These are phyloP conservation scores for Aspergillus chevalieri DNA, from an alignment of 2,329 filamentous ascomycete species.

Conservation along the genomic window DNA sequence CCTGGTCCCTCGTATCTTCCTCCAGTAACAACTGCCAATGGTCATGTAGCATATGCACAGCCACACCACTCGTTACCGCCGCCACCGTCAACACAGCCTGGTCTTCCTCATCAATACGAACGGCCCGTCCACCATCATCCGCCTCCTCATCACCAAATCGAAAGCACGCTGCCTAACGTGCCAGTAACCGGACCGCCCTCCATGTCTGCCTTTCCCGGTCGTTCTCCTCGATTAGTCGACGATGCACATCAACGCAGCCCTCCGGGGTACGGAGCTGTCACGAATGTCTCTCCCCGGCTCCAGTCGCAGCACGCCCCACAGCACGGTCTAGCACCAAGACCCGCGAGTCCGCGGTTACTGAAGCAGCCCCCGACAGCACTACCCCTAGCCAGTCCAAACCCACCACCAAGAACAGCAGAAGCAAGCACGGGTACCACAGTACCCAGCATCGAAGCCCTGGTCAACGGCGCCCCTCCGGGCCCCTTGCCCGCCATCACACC, in stretches of 20 bases:
- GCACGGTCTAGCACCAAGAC: conserved; percentile 15
- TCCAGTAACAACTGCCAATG: conserved; percentile 24
- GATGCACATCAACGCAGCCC: conserved; percentile 24
- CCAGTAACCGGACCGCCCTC: conserved; percentile 11
- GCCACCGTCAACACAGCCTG: conserved; percentile 21
- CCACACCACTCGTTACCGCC: conserved; percentile 19
- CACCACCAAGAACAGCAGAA: neutral
- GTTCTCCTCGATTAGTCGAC: conserved; percentile 22
- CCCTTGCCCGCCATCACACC: conserved; percentile 19
- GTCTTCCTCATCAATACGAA: conserved; percentile 27
- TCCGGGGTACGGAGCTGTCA: conserved; percentile 17
- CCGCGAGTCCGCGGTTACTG: conserved; percentile 21
- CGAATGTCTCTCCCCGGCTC: conserved; percentile 24
- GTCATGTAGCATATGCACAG: conserved; percentile 27
- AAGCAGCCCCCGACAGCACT: conserved; percentile 17
- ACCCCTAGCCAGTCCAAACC: conserved; percentile 7
- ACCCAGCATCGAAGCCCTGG: conserved; percentile 49
- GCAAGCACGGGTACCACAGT: conserved; percentile 32
- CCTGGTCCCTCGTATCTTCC: conserved; percentile 31
- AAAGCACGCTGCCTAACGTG: conserved; percentile 22
- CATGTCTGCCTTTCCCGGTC: conserved; percentile 18
- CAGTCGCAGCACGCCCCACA: conserved; percentile 16
- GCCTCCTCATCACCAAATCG: conserved; percentile 22
- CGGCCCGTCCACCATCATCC: conserved; percentile 24
- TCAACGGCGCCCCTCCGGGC: conserved; percentile 31